Conservation (phyloP, 2,329 filamentous ascomycete genomes). For the Botrytis byssoidea region DNA sequence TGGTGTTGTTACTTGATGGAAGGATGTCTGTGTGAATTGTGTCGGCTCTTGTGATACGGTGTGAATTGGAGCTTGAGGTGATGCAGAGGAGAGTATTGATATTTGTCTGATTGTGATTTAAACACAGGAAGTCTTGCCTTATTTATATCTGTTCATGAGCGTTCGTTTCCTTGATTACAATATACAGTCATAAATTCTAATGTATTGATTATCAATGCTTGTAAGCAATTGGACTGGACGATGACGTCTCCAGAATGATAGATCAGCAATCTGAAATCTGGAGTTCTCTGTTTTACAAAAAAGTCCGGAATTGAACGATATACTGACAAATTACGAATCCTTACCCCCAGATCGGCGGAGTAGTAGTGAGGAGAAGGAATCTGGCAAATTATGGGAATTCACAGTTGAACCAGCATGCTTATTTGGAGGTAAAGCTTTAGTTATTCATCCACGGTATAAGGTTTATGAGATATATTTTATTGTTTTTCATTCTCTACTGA, state of each 20-base stretch:
- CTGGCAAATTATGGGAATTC: background rate
- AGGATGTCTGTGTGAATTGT: background rate
- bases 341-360: background rate
- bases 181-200: background rate
- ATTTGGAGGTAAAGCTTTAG: background rate
- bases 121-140: background rate
- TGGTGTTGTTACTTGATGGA: background rate
- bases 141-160: background rate
- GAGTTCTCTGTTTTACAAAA: background rate
- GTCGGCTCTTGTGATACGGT: background rate
- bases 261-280: background rate
- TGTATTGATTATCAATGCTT: background rate
- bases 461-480: background rate
- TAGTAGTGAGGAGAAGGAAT: background rate
- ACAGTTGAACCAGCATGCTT: background rate
- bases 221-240: background rate
- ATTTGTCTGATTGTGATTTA: background rate
- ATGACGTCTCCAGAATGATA: background rate
- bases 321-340: background rate
- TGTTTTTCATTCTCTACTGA: background rate
- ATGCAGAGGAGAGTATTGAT: background rate
- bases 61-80: background rate
- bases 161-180: background rate
- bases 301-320: background rate
- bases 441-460: background rate